Conservation (phyloP, 2,329 filamentous ascomycete species). For the Sporothrix euskadiensis region DNA sequence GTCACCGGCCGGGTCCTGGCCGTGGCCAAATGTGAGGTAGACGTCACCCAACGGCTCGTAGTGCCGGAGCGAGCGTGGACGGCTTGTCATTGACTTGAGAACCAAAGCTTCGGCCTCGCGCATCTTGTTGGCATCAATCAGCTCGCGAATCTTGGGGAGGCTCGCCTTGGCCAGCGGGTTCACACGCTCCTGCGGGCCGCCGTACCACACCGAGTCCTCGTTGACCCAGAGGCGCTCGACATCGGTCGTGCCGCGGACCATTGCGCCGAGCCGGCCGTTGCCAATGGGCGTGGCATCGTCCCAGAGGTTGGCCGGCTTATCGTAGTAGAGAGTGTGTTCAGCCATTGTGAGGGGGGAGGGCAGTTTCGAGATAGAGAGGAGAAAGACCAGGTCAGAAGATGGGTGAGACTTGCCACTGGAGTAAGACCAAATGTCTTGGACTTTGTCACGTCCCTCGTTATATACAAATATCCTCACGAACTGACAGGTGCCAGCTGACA, state of each 20-base stretch:
- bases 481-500: background rate
- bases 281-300: constrained; percentile 15
- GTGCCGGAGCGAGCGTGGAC: background rate
- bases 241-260: background rate
- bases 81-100: background rate
- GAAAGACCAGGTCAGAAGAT: background rate
- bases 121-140: background rate
- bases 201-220: constrained; percentile 1
- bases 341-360: background rate
- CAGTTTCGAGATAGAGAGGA: no score
- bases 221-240: constrained; percentile 1
- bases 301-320: constrained; percentile 8
- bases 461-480: background rate
- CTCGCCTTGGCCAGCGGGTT: background rate
- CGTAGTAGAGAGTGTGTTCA: constrained; percentile 3
- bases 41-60: constrained; percentile 1
- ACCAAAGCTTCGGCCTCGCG: background rate
- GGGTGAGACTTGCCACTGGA: background rate
- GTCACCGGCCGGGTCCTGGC: background rate
- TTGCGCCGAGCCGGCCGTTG: constrained; percentile 5
- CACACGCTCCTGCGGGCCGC: background rate
- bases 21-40: background rate
- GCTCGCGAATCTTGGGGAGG: background rate
- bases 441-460: background rate
- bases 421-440: background rate